A percentile compares a stretch with the other conserved stretches of the same genome.
These are phyloP conservation scores for Penicillium thymicola DNA, from an alignment of 2,329 filamentous ascomycete genomes.

Conservation along the genomic window DNA sequence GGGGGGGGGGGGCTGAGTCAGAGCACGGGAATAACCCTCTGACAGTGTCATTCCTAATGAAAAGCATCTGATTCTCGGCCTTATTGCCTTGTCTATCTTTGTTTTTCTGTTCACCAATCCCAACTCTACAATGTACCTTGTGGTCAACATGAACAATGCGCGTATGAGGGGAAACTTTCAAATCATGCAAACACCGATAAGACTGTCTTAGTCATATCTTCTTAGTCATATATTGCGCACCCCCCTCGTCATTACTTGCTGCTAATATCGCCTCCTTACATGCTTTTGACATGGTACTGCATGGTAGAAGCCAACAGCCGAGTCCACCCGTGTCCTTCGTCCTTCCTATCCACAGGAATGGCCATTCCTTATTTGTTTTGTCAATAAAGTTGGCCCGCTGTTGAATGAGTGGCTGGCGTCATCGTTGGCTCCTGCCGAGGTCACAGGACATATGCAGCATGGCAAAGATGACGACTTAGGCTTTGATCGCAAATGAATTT, in stretches of 20 bases:
- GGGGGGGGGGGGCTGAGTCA: constrained; percentile 22
- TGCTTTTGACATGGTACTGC: background rate
- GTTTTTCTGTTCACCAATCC: constrained; percentile 4
- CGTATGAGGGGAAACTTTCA: constrained; percentile 7
- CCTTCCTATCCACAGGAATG: background rate
- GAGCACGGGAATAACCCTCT: constrained; percentile 8
- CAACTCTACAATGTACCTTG: constrained; percentile 5
- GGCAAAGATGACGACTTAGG: constrained; percentile 1
- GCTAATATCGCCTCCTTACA: background rate
- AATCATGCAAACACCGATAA: constrained; percentile 9
- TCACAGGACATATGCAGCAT: background rate
- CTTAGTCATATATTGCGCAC: background rate
- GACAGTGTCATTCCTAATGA: background rate
- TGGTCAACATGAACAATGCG: background rate
- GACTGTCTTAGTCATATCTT: background rate
- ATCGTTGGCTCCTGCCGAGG: constrained; percentile 1
- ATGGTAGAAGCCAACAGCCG: background rate
- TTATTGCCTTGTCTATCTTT: background rate
- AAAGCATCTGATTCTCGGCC: background rate
- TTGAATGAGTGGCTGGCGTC: background rate
- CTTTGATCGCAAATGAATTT: background rate
- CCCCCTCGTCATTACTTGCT: background rate
- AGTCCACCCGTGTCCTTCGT: background rate
- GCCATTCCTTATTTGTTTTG: background rate
- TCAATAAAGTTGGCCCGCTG: background rate